A percentile compares a stretch with the other conserved stretches of the same genome.
Conservation (phyloP, 2,329 filamentous ascomycete genomes). For the Cadophora sp. region DNA sequence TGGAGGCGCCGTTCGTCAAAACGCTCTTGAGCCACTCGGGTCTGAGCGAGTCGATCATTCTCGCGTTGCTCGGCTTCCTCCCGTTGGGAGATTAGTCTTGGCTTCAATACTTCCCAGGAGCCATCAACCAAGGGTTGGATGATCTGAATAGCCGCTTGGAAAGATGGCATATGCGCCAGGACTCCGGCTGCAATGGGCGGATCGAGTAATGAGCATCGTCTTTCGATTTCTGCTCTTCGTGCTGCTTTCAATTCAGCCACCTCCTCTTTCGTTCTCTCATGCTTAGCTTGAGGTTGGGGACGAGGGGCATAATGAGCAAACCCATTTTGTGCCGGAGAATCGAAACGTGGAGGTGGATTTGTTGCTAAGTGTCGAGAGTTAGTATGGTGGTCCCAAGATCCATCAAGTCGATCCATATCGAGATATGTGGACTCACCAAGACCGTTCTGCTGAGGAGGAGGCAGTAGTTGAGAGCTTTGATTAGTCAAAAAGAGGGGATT, state of each 20-base stretch:
- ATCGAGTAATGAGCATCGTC: conserved; percentile 67
- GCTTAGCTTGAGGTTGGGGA: conserved; percentile 40
- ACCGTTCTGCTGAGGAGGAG: conserved; percentile 22
- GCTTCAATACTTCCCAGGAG: conserved; percentile 73
- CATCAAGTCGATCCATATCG: neutral
- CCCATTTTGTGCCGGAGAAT: conserved; percentile 43
- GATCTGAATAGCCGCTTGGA: conserved; percentile 75
- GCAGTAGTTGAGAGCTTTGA: conserved; percentile 21
- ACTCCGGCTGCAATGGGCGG: conserved; percentile 69
- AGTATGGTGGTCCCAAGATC: neutral
- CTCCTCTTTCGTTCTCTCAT: conserved; percentile 66
- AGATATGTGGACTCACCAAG: conserved; percentile 32
- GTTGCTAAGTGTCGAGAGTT: conserved; percentile 26
- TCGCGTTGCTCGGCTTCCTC: conserved; percentile 67
- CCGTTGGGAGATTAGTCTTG: conserved; percentile 70
- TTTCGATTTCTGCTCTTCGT: conserved; percentile 74
- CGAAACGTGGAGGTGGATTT: conserved; percentile 40
- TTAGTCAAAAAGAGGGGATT: conserved; percentile 26
- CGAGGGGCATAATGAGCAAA: conserved; percentile 39
- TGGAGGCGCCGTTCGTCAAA: conserved; percentile 43
- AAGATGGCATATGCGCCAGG: conserved; percentile 74
- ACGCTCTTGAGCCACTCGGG: conserved; percentile 48
- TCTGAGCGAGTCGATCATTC: conserved; percentile 48
- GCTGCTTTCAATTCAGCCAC: conserved; percentile 68
- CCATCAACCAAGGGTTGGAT: conserved; percentile 70